A percentile compares a stretch with the other conserved stretches of the same genome.
phyloP scores from a whole-genome alignment of 1,284 basidiomycete species.

The Sporisorium exsertum region DNA sequence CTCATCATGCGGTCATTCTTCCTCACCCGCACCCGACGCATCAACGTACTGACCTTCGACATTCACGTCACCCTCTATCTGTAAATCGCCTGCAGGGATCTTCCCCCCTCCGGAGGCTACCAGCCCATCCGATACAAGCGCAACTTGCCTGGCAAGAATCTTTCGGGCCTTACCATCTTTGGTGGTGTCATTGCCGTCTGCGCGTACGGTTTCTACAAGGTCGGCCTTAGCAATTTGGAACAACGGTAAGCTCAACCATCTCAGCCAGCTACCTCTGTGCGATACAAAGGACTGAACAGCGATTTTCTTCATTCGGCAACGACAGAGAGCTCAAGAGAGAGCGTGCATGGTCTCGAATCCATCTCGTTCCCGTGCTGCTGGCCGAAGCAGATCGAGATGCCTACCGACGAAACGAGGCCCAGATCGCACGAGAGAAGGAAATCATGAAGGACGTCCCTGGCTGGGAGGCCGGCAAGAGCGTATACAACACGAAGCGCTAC shows the following conservation, averaged over 20 bases:
- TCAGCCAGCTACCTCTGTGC: background rate
- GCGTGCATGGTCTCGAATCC: slow-evolving; percentile 93
- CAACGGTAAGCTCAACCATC: slow-evolving; percentile 77
- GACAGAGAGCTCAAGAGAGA: slow-evolving; percentile 91
- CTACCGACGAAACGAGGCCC: slow-evolving; percentile 85
- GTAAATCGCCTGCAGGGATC: slow-evolving; percentile 76
- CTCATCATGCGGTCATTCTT: background rate
- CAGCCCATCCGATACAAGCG: slow-evolving; percentile 94
- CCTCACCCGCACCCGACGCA: no score
- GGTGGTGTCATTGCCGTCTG: slow-evolving; percentile 85
- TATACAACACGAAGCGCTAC: slow-evolving; percentile 87
- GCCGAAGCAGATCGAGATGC: slow-evolving; percentile 93
- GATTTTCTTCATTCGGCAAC: background rate
- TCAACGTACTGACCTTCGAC: slow-evolving; percentile 7
- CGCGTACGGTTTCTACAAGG: slow-evolving; percentile 90
- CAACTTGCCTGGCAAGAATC: slow-evolving; percentile 91
- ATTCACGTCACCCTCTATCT: background rate
- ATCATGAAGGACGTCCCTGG: slow-evolving; percentile 95
- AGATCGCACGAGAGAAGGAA: slow-evolving; percentile 82
- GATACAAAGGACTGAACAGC: background rate
- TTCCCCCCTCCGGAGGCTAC: slow-evolving; percentile 94
- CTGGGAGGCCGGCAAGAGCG: slow-evolving; percentile 83
- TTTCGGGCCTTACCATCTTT: slow-evolving; percentile 87
- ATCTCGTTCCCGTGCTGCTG: slow-evolving; percentile 85
- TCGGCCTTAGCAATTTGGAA: slow-evolving; percentile 91